Conservation (phyloP, 169 alveolate species). For the Cyclospora cayetanensis region DNA sequence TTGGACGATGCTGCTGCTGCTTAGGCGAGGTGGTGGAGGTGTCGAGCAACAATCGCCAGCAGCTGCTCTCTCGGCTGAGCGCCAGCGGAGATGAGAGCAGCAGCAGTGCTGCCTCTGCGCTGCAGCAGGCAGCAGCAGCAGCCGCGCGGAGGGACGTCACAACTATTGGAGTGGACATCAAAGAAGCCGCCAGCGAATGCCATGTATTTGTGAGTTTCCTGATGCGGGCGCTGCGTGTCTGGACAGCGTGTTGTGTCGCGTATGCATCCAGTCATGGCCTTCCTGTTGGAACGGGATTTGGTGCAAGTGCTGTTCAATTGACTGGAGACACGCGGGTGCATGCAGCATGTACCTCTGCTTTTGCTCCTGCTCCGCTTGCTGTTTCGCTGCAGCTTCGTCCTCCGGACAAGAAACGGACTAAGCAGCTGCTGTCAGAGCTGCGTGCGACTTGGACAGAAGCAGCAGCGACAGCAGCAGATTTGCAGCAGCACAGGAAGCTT, state of each 20-base stretch:
- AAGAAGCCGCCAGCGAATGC: constrained; percentile 24
- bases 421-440: constrained; percentile 40
- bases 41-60: constrained; percentile 35
- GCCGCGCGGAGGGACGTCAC: not conserved
- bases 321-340: not conserved
- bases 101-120: constrained; percentile 33
- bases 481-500: constrained; percentile 1
- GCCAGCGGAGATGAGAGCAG: constrained; percentile 16
- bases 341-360: not conserved
- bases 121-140: constrained; percentile 1
- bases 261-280: no score
- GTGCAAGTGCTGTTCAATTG: no score
- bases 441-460: constrained; percentile 13
- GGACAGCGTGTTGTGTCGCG: no score
- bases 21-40: constrained; percentile 29
- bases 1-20: constrained; percentile 47
- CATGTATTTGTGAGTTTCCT: not conserved
- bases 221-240: no score
- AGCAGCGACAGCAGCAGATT: constrained; percentile 23
- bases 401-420: constrained; percentile 11
- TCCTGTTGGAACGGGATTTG: no score
- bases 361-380: constrained; percentile 21
- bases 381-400: constrained; percentile 45
- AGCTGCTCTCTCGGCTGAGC: constrained; percentile 33
- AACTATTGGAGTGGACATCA: not conserved